These are phyloP conservation scores for Phialophora chinensis DNA, from an alignment of 2,329 filamentous ascomycete genomes.

Conservation along the genomic window DNA sequence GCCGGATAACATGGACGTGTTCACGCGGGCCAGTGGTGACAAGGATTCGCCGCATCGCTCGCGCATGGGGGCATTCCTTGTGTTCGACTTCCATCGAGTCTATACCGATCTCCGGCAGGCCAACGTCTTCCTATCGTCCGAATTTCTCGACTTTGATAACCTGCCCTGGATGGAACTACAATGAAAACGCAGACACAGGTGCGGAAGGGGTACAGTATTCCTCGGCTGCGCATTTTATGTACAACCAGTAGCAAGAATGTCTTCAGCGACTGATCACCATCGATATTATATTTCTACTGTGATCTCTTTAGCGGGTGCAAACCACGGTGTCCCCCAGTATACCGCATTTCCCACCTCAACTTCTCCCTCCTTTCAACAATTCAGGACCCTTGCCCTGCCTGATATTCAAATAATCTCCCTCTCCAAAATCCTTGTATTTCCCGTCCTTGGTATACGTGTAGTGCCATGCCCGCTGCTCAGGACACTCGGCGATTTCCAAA, in stretches of 20 bases:
- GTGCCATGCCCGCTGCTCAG: background rate
- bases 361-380: background rate
- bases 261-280: background rate
- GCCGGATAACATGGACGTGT: constrained; percentile 22
- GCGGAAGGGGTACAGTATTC: background rate
- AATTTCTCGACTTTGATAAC: constrained; percentile 23
- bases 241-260: background rate
- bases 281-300: background rate
- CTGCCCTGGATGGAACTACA: background rate
- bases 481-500: background rate
- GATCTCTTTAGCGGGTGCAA: background rate
- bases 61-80: constrained; percentile 19
- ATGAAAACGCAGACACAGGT: background rate
- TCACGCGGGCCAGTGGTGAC: constrained; percentile 15
- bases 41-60: constrained; percentile 20
- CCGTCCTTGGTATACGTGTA: background rate
- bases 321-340: background rate
- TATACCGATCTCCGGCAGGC: constrained; percentile 15
- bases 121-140: constrained; percentile 12
- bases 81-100: constrained; percentile 16
- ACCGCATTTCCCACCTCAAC: background rate
- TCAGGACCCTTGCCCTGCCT: background rate
- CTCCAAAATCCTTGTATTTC: background rate
- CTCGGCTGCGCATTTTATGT: background rate
- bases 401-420: background rate